Base-by-base conservation (phyloP, 164 flowering plant species). In the Berberis vulgaris region DNA sequence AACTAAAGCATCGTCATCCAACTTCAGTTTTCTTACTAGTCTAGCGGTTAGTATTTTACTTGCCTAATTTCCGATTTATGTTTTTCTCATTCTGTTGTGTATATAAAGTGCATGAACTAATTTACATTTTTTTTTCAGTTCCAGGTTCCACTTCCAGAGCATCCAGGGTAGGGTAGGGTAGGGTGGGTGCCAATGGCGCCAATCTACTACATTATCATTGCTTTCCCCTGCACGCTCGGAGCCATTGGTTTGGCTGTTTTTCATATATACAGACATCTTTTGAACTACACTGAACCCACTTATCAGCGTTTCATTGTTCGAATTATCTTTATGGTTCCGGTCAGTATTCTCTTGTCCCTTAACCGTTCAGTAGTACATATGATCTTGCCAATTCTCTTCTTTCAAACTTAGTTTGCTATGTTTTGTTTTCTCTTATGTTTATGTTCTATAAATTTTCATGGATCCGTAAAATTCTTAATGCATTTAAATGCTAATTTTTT, bases 261-360 rank as follows among this genome's bases (percentile, higher is more conserved):
- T 45, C 99, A 94, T 69, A 91, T 94, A 40, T 86, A 94, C 74
- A 77, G 85, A 68, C 99, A 94, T 69, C 89, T 94, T n/a, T 50
- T 83, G 81, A 94, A 94, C 73, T 91, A 94, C 67, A 91, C 97
- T 0, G 99, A 94, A 64, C 97, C 96, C 13, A 87, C 91, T 62
- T 94, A 84, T 72, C 99, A 94, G 85, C 82, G 99, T 67, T 94
- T 74, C 72, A 91, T 94, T 10, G 99, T 94, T 54, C 93, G 99
- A 26, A 94, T 94, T 71, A 82, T 94, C 70, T 91, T 91, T 67
- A 94, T 89, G 99, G 97, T 94, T 71, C 99, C 99, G 62, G 97
- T 94, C 55, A 79, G 92, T 75, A 2, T n/a, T 69, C 59, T 39
- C 43, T 61, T 60, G 11, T 12, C 5, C n/a, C 7, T 1, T 56